phyloP scores from a whole-genome alignment of 1,139 yeast genomes.

The Hyphopichia wangnamkhiaoensis region DNA sequence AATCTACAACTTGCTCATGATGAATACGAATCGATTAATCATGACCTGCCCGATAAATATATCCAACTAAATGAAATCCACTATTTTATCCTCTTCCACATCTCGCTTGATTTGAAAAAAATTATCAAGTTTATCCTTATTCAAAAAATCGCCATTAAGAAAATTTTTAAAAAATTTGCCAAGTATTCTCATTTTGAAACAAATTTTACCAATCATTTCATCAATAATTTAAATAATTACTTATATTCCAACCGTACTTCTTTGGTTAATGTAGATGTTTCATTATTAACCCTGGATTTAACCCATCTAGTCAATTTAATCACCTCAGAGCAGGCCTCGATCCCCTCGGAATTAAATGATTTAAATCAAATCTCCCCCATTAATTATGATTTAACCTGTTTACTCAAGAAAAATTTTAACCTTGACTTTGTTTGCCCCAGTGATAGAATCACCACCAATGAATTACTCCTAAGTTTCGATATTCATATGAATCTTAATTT shows the following conservation, averaged over 20 bases:
- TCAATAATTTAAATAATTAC: background rate
- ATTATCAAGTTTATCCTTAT: constrained; percentile 73
- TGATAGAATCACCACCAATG: constrained; percentile 36
- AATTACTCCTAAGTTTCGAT: constrained; percentile 36
- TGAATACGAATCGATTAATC: constrained; percentile 13
- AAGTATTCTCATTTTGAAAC: constrained; percentile 53
- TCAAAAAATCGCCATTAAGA: constrained; percentile 80
- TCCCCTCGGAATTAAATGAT: too few species aligned
- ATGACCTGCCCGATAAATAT: background rate
- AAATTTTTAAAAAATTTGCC: constrained; percentile 75
- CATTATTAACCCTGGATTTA: too few species aligned
- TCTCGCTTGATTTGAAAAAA: constrained; percentile 65
- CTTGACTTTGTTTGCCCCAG: constrained; percentile 38
- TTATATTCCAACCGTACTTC: background rate
- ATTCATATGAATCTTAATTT: constrained; percentile 33
- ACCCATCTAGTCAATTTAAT: constrained; percentile 3
- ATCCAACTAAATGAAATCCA: constrained; percentile 29
- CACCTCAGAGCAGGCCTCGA: too few species aligned
- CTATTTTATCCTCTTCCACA: constrained; percentile 38
- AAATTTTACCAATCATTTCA: background rate
- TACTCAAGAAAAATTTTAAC: constrained; percentile 41
- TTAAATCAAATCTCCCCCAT: too few species aligned
- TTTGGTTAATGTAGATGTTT: too few species aligned
- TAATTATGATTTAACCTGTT: constrained; percentile 32
- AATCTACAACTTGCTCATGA: constrained; percentile 26